phyloP scores from a whole-genome alignment of 2,329 filamentous ascomycete genomes.

The Lasiodiplodia sp. region DNA sequence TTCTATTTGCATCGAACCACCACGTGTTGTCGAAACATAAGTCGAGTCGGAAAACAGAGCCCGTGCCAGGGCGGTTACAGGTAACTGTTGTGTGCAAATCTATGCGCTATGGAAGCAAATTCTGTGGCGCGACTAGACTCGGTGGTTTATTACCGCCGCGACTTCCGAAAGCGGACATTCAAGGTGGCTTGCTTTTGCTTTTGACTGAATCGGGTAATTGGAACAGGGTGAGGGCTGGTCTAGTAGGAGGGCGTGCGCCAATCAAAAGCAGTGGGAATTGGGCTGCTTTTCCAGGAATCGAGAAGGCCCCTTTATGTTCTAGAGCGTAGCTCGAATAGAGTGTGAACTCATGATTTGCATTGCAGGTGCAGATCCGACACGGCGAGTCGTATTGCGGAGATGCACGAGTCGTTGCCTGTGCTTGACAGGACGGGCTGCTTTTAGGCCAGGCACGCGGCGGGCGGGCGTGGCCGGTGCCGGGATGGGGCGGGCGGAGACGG shows the following conservation, averaged over 20 bases:
- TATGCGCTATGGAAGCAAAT: not conserved
- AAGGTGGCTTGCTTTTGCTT: not conserved
- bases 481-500: not conserved
- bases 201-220: not conserved
- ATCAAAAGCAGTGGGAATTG: not conserved
- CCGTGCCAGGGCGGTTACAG: not conserved
- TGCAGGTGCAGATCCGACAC: slow-evolving; percentile 6
- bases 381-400: slow-evolving; percentile 1
- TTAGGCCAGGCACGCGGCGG: not conserved
- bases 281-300: no score
- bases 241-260: not conserved
- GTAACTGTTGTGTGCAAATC: not conserved
- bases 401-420: slow-evolving; percentile 3
- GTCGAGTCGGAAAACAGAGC: not conserved
- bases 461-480: not conserved
- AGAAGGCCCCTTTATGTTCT: no score
- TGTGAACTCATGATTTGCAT: slow-evolving; percentile 13
- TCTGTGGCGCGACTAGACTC: not conserved
- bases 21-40: not conserved
- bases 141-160: not conserved
- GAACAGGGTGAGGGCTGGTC: not conserved
- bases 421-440: not conserved
- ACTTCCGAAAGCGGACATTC: not conserved
- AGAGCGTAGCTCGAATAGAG: not conserved
- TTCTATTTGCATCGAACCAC: not conserved